Conservation (phyloP, 2,329 filamentous ascomycete genomes). For the Verticillium zaregamsianum region DNA sequence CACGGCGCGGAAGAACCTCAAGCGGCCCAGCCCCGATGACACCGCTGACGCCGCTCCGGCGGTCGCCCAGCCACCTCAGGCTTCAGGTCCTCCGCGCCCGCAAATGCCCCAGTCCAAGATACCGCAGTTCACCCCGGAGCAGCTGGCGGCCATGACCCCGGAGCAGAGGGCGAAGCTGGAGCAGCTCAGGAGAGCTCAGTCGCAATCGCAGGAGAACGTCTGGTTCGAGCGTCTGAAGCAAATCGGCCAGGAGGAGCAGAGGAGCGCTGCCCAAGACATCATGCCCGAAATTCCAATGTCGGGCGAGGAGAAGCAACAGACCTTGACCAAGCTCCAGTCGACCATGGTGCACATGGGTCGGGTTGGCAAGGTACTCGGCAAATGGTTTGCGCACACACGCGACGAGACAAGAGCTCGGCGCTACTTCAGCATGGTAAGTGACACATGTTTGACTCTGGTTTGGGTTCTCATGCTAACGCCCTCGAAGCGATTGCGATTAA, state of each 20-base stretch:
- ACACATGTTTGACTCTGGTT: not conserved
- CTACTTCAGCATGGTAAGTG: slow-evolving; percentile 50
- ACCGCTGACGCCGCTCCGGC: slow-evolving; percentile 16
- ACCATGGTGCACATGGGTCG: slow-evolving; percentile 38
- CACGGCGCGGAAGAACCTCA: slow-evolving; percentile 39
- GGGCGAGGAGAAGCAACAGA: slow-evolving; percentile 38
- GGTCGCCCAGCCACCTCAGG: slow-evolving; percentile 6
- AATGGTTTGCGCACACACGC: slow-evolving; percentile 43
- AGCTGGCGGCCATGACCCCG: slow-evolving; percentile 36
- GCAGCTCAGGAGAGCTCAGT: slow-evolving; percentile 21
- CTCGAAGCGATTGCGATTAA: slow-evolving; percentile 45
- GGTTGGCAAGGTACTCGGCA: slow-evolving; percentile 37
- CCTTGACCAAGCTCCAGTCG: slow-evolving; percentile 35
- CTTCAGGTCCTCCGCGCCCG: slow-evolving; percentile 10
- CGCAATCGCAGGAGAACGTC: slow-evolving; percentile 6
- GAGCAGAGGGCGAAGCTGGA: slow-evolving; percentile 44
- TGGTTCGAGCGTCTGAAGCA: slow-evolving; percentile 25
- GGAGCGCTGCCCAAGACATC: slow-evolving; percentile 31
- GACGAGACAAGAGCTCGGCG: slow-evolving; percentile 46
- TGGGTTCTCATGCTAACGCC: slow-evolving; percentile 24
- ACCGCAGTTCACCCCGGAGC: slow-evolving; percentile 26
- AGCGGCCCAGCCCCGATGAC: slow-evolving; percentile 47
- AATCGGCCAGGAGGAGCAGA: slow-evolving; percentile 36
- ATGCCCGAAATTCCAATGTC: slow-evolving; percentile 44
- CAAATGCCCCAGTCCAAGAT: slow-evolving; percentile 9